Percentiles rank a stretch among this genome's conserved stretches.
phyloP scores from a whole-genome alignment of 306 rosid species.

The Casuarina equisetifolia region DNA sequence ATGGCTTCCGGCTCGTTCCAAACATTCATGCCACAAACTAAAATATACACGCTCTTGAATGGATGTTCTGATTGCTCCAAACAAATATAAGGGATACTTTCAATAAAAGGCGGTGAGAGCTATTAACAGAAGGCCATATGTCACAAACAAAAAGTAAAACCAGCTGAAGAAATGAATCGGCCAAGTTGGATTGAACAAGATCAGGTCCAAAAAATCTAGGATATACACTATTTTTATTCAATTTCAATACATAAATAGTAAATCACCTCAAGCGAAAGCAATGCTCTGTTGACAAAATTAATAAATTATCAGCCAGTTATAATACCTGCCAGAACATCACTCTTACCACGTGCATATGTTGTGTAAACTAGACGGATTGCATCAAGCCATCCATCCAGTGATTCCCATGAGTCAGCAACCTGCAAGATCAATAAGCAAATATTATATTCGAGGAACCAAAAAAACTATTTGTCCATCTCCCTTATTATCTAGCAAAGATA shows the following conservation, averaged over 20 bases:
- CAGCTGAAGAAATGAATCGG: background rate
- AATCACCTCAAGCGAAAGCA: conserved; percentile 22
- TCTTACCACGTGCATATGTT: conserved; percentile 84
- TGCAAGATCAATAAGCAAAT: conserved; percentile 33
- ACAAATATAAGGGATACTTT: background rate
- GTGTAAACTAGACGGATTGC: conserved; percentile 94
- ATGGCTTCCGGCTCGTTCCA: too few relatives aligned
- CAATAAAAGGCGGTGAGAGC: background rate
- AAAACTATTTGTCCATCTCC: background rate
- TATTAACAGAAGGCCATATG: background rate
- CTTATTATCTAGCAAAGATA: background rate
- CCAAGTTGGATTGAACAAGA: background rate
- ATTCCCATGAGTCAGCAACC: conserved; percentile 98
- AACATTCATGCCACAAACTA: too few relatives aligned
- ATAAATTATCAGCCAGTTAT: conserved; percentile 57
- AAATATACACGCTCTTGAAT: too few relatives aligned
- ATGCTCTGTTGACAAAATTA: conserved; percentile 19
- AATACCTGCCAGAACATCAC: conserved; percentile 88
- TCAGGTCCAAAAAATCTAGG: conserved; percentile 5
- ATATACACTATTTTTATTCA: conserved; percentile 29
- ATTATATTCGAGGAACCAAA: background rate
- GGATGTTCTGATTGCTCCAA: background rate
- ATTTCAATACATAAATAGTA: conserved; percentile 10
- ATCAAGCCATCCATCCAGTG: conserved; percentile 96
- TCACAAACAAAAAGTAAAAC: background rate